These are phyloP conservation scores for Pterocarpus santalinus DNA, from an alignment of 306 rosid species.

Conservation along the genomic window DNA sequence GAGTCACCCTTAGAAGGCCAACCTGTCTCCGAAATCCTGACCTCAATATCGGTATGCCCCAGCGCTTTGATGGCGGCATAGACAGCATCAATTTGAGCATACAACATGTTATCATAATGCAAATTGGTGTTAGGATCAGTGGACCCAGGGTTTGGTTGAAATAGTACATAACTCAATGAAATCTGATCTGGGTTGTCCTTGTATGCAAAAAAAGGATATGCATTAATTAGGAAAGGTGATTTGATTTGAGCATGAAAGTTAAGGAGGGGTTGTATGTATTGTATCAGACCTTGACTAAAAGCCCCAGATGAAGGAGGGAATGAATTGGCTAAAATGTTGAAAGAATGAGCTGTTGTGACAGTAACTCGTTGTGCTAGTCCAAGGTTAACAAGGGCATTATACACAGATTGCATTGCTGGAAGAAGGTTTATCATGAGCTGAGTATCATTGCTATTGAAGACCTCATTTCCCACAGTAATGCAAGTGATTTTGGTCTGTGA, in stretches of 20 bases:
- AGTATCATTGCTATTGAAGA: constrained; percentile 56
- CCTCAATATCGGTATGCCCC: constrained; percentile 79
- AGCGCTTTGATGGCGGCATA: constrained; percentile 76
- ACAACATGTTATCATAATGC: constrained; percentile 90
- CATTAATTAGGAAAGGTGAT: constrained; percentile 84
- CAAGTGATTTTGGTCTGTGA: constrained; percentile 76
- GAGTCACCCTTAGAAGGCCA: constrained; percentile 94
- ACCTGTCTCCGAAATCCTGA: constrained; percentile 86
- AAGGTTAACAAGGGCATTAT: constrained; percentile 68
- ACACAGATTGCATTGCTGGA: constrained; percentile 83
- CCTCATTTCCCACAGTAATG: constrained; percentile 86
- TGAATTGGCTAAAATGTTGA: constrained; percentile 60
- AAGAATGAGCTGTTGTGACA: constrained; percentile 85
- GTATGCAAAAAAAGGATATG: constrained; percentile 88
- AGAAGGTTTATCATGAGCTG: constrained; percentile 59
- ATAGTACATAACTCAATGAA: constrained; percentile 72
- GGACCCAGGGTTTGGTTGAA: constrained; percentile 82
- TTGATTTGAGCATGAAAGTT: constrained; percentile 69
- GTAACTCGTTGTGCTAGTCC: constrained; percentile 76
- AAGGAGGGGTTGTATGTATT: constrained; percentile 72
- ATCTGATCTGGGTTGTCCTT: constrained; percentile 65
- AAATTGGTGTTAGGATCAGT: constrained; percentile 70
- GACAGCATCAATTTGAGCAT: constrained; percentile 97
- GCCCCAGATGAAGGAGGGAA: constrained; percentile 83
- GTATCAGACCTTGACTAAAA: constrained; percentile 64